Evolutionary conservation across 1,139 yeast genomes (phyloP).

Genomic region (Taphrina communis): DNA sequence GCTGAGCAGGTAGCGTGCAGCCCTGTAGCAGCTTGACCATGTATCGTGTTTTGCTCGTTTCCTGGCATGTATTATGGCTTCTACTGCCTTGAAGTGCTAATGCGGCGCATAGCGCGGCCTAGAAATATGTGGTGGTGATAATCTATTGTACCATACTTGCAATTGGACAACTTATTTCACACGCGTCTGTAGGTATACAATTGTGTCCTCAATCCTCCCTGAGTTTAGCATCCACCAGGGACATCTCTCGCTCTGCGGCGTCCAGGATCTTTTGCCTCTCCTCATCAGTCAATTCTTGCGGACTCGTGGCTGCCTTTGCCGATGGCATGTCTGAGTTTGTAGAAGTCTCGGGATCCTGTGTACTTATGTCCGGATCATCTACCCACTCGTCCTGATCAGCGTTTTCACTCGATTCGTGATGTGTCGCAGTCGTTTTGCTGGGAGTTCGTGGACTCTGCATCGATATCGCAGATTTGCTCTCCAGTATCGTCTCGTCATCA

Average conservation of each 20-base stretch:
- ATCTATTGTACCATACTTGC: neutral
- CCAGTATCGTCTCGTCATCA: constrained; percentile 5
- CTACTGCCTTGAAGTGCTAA: too few relatives aligned
- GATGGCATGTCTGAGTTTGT: neutral
- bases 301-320: neutral
- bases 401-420: neutral
- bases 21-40: too few relatives aligned
- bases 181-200: neutral
- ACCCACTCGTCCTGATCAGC: constrained; percentile 23
- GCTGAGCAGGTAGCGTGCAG: too few relatives aligned
- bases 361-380: constrained; percentile 14
- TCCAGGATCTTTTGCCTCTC: constrained; percentile 23
- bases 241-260: constrained; percentile 29
- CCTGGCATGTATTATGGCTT: too few relatives aligned
- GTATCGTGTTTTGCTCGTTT: too few relatives aligned
- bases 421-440: neutral
- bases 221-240: constrained; percentile 15
- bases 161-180: too few relatives aligned
- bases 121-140: neutral
- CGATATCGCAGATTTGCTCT: neutral
- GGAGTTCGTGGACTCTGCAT: neutral
- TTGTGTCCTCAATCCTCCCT: neutral
- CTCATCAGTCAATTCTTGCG: constrained; percentile 12
- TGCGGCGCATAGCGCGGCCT: neutral
- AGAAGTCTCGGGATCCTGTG: neutral